Percentiles rank a stretch among this genome's conserved stretches.
These are phyloP conservation scores for Sporothrix curviconia DNA, from an alignment of 2,329 filamentous ascomycete genomes.

Conservation along the genomic window DNA sequence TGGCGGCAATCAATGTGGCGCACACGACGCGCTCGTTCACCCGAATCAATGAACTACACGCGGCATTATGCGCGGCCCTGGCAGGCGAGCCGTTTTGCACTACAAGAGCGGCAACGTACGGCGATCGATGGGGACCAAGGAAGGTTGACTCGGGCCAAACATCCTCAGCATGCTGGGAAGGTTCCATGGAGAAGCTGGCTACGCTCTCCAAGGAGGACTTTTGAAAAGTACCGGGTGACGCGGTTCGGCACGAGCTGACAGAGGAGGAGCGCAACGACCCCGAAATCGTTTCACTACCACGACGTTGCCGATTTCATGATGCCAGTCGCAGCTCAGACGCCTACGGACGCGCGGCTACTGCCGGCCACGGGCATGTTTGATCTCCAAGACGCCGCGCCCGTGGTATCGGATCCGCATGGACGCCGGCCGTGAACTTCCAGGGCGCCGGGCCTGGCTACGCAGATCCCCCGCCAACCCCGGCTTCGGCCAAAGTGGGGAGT, in stretches of 20 bases:
- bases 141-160: conserved; percentile 76
- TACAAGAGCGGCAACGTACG: conserved; percentile 81
- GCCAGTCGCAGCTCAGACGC: conserved; percentile 93
- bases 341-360: conserved; percentile 70
- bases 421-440: conserved; percentile 58
- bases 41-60: conserved; percentile 62
- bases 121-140: conserved; percentile 95
- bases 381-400: conserved; percentile 88
- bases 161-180: conserved; percentile 88
- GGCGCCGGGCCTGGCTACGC: conserved; percentile 77
- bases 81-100: conserved; percentile 73
- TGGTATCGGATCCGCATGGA: conserved; percentile 91
- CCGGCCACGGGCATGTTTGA: conserved; percentile 94
- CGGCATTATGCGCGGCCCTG: conserved; percentile 63
- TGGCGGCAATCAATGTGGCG: conserved; percentile 67
- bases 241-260: conserved; percentile 61
- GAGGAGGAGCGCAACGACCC: conserved; percentile 65
- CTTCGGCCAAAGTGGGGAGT: conserved; percentile 80
- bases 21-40: conserved; percentile 63
- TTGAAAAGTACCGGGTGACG: conserved; percentile 71
- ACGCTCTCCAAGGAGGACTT: conserved; percentile 76
- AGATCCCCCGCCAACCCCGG: conserved; percentile 68
- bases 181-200: conserved; percentile 91
- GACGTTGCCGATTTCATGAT: conserved; percentile 78
- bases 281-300: conserved; percentile 86